phyloP scores from a whole-genome alignment of 2,329 filamentous ascomycete genomes.

The Epichloe sibirici region DNA sequence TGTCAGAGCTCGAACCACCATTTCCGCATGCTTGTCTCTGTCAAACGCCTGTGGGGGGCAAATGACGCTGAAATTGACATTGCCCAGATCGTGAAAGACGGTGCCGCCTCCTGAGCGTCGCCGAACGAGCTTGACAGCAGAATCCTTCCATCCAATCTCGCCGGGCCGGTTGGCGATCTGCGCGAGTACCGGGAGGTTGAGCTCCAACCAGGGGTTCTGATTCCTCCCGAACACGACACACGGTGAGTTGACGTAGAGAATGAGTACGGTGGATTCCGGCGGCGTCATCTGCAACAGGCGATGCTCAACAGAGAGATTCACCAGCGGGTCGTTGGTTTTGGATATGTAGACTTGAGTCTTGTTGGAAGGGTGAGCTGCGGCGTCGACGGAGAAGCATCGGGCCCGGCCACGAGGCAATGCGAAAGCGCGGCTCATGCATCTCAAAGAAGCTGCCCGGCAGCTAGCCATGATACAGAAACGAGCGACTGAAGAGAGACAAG shows the following conservation, averaged over 20 bases:
- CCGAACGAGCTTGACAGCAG: slow-evolving; percentile 52
- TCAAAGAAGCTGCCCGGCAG: neutral
- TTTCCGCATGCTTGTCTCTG: slow-evolving; percentile 76
- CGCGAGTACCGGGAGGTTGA: slow-evolving; percentile 54
- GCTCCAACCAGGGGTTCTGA: slow-evolving; percentile 94
- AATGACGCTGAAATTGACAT: slow-evolving; percentile 91
- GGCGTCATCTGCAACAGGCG: slow-evolving; percentile 67
- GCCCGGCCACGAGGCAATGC: neutral
- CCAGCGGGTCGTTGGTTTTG: slow-evolving; percentile 57
- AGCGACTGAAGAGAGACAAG: neutral
- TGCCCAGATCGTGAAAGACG: slow-evolving; percentile 87
- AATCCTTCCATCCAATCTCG: slow-evolving; percentile 15
- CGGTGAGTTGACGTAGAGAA: slow-evolving; percentile 79
- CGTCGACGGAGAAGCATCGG: slow-evolving; percentile 23
- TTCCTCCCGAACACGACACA: slow-evolving; percentile 89
- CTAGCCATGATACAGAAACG: neutral
- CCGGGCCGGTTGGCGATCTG: slow-evolving; percentile 11
- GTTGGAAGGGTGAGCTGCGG: slow-evolving; percentile 30
- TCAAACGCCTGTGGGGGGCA: slow-evolving; percentile 69
- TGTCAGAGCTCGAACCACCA: slow-evolving; percentile 77
- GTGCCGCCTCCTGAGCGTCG: slow-evolving; percentile 81
- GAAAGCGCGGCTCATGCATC: neutral
- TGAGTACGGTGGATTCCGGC: slow-evolving; percentile 61
- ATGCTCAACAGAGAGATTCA: slow-evolving; percentile 92
- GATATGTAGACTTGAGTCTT: slow-evolving; percentile 60